Base-by-base conservation (phyloP, 345 rosid genomes). In the Moricandia moricandioides region DNA sequence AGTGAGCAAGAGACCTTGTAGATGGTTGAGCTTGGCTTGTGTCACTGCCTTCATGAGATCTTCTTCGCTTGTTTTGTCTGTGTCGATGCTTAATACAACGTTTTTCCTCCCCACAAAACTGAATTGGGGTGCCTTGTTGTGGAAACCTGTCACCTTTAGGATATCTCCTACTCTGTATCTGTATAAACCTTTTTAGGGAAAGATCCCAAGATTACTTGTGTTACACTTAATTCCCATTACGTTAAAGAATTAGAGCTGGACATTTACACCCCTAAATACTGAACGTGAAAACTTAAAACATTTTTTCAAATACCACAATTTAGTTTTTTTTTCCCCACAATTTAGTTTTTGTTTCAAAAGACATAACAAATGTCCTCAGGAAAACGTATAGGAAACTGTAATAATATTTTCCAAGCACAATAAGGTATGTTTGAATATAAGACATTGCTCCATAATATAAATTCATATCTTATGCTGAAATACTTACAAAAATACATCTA, bases 151-250 rank as follows among this genome's bases (percentile, higher is more conserved):
- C 57, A 88, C 96, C 87, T 75, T 89, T 11, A 91, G 86, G 74
- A 93, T 87, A 83, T 93, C 97, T 7, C 97, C 97, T 5, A 91
- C 97, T 83, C 93, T 83, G 83, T 91, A 93, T 69, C 98, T 82
- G 64, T 86, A 86, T 30, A 93, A 82, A 10, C 97, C 97, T 93
- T 77, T 10, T 35, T 8, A 26, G 24, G 14, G n/a, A 5, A 9
- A 63, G 6, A 47, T 4, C 1, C 11, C 6, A 8, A 45, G 10
- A 33, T 64, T 55, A 21, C 71, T 64, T 77, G 71, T 33, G 55
- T 45, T 16, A 63, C 71, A 70, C 11, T 76, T 70, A 56, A 70
- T 26, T 39, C 2, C 7, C 2, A 60, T 2, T 2, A 60, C 11
- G 24, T 61, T 8, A n/a, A 16, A 49, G 4, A 51, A 16, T 14